Evolutionary conservation across 805 yeast species (phyloP).

Genomic region (Pichia nakasei): DNA sequence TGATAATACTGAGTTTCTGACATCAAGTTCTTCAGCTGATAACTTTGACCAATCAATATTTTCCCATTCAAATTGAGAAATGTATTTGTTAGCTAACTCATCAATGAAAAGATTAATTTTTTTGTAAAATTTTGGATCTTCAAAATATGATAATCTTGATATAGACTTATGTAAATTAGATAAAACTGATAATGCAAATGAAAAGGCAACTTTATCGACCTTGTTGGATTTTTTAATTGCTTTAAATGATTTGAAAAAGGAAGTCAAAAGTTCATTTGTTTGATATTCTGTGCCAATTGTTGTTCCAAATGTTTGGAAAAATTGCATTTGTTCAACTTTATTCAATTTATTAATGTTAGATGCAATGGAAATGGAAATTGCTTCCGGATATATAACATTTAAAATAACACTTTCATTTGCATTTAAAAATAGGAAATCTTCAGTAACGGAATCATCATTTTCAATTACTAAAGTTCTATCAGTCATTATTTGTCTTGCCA

Average conservation of each 20-base stretch:
- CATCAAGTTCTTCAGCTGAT: constrained; percentile 31
- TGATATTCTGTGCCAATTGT: constrained; percentile 29
- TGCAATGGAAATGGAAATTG: constrained; percentile 20
- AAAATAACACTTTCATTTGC: constrained; percentile 38
- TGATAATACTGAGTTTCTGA: constrained; percentile 35
- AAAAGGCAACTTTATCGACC: constrained; percentile 28
- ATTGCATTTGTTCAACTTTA: constrained; percentile 27
- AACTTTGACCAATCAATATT: constrained; percentile 18
- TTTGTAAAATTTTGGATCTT: constrained; percentile 10
- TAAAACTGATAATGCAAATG: constrained; percentile 27
- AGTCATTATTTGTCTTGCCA: constrained; percentile 33
- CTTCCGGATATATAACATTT: constrained; percentile 37
- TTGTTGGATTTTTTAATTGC: constrained; percentile 19
- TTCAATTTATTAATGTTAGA: constrained; percentile 18
- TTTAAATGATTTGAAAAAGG: constrained; percentile 27
- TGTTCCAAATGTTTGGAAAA: constrained; percentile 33
- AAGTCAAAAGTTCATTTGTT: constrained; percentile 23
- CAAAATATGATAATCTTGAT: constrained; percentile 16
- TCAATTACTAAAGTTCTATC: constrained; percentile 31
- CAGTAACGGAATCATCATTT: constrained; percentile 7
- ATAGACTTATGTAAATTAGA: constrained; percentile 25
- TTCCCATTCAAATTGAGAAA: constrained; percentile 32
- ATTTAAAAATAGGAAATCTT: constrained; percentile 34
- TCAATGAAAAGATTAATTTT: constrained; percentile 12
- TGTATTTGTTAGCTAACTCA: constrained; percentile 14